phyloP scores from a whole-genome alignment of 352 stramenopile genomes.

The Blastocystis sp. region DNA sequence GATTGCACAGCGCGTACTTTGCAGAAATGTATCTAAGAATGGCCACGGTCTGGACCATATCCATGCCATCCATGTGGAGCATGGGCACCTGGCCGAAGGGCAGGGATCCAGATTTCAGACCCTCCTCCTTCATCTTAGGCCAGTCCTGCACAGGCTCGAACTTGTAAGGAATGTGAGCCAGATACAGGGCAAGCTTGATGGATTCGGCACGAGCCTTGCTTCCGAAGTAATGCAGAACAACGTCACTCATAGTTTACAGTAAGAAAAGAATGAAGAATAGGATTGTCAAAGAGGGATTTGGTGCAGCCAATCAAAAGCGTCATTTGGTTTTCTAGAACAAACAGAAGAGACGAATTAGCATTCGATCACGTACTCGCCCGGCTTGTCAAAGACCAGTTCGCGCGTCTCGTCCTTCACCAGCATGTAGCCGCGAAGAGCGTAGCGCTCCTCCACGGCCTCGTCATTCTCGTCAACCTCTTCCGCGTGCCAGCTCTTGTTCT shows the following conservation, averaged over 20 bases:
- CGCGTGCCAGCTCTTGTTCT: constrained; percentile 76
- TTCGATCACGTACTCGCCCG: constrained; percentile 34
- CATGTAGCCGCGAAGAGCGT: constrained; percentile 70
- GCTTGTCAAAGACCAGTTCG: constrained; percentile 39
- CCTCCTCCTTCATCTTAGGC: not conserved
- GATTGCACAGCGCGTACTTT: not conserved
- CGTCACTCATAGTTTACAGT: too few relatives aligned
- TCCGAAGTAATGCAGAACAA: constrained; percentile 17
- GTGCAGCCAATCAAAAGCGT: too few relatives aligned
- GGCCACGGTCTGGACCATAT: constrained; percentile 40
- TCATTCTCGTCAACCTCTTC: constrained; percentile 71
- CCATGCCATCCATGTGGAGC: constrained; percentile 38
- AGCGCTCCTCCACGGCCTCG: constrained; percentile 67
- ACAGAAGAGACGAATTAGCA: not conserved
- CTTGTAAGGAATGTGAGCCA: constrained; percentile 37
- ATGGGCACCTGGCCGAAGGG: constrained; percentile 41
- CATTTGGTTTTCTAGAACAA: not conserved
- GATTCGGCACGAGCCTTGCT: constrained; percentile 18
- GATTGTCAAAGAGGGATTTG: too few relatives aligned
- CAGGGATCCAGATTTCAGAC: constrained; percentile 16
- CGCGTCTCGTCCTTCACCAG: constrained; percentile 48
- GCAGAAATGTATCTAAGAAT: constrained; percentile 47
- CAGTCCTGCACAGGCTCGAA: not conserved
- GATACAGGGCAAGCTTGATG: constrained; percentile 32
- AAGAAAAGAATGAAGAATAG: too few relatives aligned